Evolutionary conservation across 2,329 filamentous ascomycete genomes (phyloP).

Genomic region (Cryoendolithus antarcticus): DNA sequence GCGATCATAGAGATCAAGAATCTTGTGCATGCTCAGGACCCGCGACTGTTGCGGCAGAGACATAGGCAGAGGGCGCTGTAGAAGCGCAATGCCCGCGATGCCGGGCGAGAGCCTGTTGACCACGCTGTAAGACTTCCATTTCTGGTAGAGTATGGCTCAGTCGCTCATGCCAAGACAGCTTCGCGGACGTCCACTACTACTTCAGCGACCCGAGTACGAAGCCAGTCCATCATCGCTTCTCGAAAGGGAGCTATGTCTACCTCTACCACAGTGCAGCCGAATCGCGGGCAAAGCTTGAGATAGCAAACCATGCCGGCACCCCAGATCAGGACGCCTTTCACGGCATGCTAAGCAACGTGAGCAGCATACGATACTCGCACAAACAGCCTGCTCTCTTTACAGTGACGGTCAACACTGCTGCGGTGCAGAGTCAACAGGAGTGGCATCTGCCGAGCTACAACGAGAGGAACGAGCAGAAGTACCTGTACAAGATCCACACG

Average conservation of each 20-base stretch:
- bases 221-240: slow-evolving; percentile 68
- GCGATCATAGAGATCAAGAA: too few species aligned
- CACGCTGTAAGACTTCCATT: slow-evolving; percentile 30
- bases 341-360: slow-evolving; percentile 51
- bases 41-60: too few species aligned
- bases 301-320: slow-evolving; percentile 63
- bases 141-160: too few species aligned
- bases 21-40: too few species aligned
- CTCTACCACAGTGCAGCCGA: slow-evolving; percentile 61
- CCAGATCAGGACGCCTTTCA: slow-evolving; percentile 69
- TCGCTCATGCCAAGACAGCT: slow-evolving; percentile 36
- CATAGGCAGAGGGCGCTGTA: too few species aligned
- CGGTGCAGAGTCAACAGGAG: slow-evolving; percentile 35
- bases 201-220: slow-evolving; percentile 54
- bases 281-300: slow-evolving; percentile 57
- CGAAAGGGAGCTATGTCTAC: slow-evolving; percentile 69
- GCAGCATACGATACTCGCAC: slow-evolving; percentile 57
- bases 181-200: slow-evolving; percentile 68
- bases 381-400: slow-evolving; percentile 61
- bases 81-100: slow-evolving; percentile 31
- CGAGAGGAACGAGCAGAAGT: slow-evolving; percentile 60
- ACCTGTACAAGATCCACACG: slow-evolving; percentile 65
- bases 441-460: slow-evolving; percentile 69
- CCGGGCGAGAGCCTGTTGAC: slow-evolving; percentile 35
- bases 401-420: slow-evolving; percentile 46